Evolutionary conservation across 2,329 filamentous ascomycete genomes (phyloP).

Genomic region (Cercospora zeae-maydis): DNA sequence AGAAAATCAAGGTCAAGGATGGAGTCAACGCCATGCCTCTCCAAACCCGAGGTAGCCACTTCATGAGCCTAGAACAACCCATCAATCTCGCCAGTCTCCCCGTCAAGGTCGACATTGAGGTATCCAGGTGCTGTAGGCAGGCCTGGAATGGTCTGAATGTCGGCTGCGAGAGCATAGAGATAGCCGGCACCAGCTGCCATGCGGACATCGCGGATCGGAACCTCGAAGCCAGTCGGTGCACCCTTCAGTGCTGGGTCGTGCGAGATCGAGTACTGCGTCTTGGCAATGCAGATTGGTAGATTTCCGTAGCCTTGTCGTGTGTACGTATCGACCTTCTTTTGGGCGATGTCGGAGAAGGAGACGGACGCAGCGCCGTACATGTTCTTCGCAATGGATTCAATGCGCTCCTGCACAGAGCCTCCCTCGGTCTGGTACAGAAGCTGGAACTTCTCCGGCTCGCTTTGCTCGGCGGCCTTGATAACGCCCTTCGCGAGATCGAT

Average conservation of each 20-base stretch:
- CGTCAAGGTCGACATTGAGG: slow-evolving; percentile 76
- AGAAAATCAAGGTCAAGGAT: neutral
- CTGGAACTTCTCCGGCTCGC: slow-evolving; percentile 72
- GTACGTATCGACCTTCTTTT: slow-evolving; percentile 95
- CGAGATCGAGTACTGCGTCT: slow-evolving; percentile 95
- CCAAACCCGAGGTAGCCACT: neutral
- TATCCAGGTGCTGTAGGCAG: slow-evolving; percentile 93
- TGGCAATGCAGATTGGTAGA: slow-evolving; percentile 92
- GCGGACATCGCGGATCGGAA: slow-evolving; percentile 89
- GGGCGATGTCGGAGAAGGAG: slow-evolving; percentile 88
- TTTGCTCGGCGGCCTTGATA: slow-evolving; percentile 74
- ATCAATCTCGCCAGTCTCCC: slow-evolving; percentile 52
- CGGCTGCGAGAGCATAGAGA: slow-evolving; percentile 89
- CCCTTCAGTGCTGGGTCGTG: slow-evolving; percentile 94
- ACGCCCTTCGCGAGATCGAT: slow-evolving; percentile 84
- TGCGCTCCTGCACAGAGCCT: slow-evolving; percentile 72
- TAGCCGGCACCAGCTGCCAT: slow-evolving; percentile 94
- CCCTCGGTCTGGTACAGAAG: slow-evolving; percentile 79
- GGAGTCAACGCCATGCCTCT: neutral
- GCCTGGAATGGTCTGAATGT: slow-evolving; percentile 97
- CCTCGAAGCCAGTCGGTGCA: slow-evolving; percentile 87
- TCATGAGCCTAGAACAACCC: slow-evolving; percentile 69
- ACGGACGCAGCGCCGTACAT: slow-evolving; percentile 93
- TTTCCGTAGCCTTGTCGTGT: slow-evolving; percentile 87
- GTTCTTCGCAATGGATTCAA: slow-evolving; percentile 81